Conservation (phyloP, 179 eudicot species). For the Beta corolliflora region DNA sequence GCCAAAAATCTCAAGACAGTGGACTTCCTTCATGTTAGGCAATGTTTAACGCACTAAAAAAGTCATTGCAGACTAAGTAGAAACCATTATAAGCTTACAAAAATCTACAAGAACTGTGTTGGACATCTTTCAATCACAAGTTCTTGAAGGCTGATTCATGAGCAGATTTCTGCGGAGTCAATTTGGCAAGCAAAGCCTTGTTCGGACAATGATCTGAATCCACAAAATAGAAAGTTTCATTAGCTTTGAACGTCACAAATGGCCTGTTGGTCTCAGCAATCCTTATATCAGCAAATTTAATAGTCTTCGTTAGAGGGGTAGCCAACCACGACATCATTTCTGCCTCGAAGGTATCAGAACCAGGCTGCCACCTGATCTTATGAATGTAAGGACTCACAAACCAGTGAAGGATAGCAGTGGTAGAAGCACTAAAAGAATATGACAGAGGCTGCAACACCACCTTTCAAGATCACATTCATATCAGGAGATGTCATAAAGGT, state of each 20-base stretch:
- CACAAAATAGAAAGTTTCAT: conserved; percentile 67
- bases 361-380: conserved; percentile 91
- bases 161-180: conserved; percentile 63
- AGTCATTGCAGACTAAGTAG: neutral
- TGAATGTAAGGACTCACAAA: conserved; percentile 96
- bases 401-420: conserved; percentile 94
- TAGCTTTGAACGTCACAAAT: conserved; percentile 80
- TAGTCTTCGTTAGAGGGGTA: conserved; percentile 57
- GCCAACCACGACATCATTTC: conserved; percentile 98
- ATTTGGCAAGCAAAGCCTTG: conserved; percentile 86
- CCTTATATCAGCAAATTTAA: conserved; percentile 82
- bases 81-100: neutral
- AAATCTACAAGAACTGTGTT: conserved; percentile 1
- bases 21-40: neutral
- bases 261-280: conserved; percentile 81
- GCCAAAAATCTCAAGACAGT: conserved; percentile 6
- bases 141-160: conserved; percentile 80
- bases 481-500: conserved; percentile 90
- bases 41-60: conserved; percentile 4
- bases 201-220: conserved; percentile 84
- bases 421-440: conserved; percentile 87
- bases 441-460: conserved; percentile 89
- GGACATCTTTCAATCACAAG: conserved; percentile 41
- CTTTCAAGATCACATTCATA: conserved; percentile 82
- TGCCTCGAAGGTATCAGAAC: conserved; percentile 86